Evolutionary conservation across 306 rosid species (phyloP).

Genomic region (Astragalus membranaceus): DNA sequence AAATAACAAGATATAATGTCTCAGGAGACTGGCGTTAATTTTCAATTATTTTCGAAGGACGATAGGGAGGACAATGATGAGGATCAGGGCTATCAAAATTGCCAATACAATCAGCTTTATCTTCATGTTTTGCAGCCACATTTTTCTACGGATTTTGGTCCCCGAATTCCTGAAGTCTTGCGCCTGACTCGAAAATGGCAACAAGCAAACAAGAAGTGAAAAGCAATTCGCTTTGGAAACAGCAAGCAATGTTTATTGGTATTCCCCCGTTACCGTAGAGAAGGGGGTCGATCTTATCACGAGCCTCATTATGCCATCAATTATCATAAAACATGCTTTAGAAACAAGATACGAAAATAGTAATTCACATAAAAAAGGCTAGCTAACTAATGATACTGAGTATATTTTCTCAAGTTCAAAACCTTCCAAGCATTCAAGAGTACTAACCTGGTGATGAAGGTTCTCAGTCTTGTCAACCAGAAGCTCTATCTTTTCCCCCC

Average conservation of each 20-base stretch:
- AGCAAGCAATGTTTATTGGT: neutral
- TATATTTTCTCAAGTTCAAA: neutral
- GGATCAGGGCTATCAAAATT: conserved; percentile 81
- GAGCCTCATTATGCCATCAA: neutral
- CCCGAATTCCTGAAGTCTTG: conserved; percentile 82
- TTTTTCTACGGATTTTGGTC: conserved; percentile 85
- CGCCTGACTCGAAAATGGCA: conserved; percentile 48
- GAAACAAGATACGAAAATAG: neutral
- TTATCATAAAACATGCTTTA: neutral
- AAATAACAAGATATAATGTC: conserved; percentile 23
- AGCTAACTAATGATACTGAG: neutral
- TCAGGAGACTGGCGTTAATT: conserved; percentile 29
- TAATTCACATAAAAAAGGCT: neutral
- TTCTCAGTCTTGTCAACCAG: conserved; percentile 95
- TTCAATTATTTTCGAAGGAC: conserved; percentile 43
- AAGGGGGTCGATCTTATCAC: neutral
- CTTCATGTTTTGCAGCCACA: conserved; percentile 99
- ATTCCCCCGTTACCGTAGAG: neutral
- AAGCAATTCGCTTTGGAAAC: neutral
- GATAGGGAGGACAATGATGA: conserved; percentile 77
- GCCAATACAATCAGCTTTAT: conserved; percentile 91
- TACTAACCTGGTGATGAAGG: conserved; percentile 82
- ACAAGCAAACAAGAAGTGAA: neutral
- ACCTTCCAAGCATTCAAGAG: conserved; percentile 12
- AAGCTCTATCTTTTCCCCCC: conserved; percentile 99